Base-by-base conservation (phyloP, 2,329 filamentous ascomycete genomes). In the Magnaporthales sp. region DNA sequence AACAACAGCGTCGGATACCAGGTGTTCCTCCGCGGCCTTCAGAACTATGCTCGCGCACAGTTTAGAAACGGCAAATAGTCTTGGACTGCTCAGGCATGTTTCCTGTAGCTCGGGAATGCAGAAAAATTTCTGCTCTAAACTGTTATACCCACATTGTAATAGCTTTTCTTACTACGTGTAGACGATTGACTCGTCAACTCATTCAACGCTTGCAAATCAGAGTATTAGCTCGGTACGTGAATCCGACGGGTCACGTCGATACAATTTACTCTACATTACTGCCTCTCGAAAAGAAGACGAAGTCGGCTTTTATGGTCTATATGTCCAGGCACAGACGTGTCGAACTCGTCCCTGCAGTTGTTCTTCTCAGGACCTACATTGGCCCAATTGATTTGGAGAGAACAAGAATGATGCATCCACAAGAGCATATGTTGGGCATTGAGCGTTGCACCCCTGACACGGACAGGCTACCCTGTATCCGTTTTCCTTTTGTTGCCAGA, bases 1-100 rank as follows among this genome's bases (percentile, higher is more conserved):
- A 92, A 92, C 76, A 85, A 90, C 69, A 88, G 88, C 1, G 93
- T 99, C 22, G 93, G 93, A 61, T 99, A 99, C 77, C 93, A 97
- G 75, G 90, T 96, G 31, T 99, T 98, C 77, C 81, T 98, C 70
- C 85, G 89, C 69, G 94, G 90, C 0, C 79, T 99, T 71, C 90
- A 91, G 76, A 92, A 90, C 73, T 99, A 87, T 78, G 90, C 92
- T 10, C 89, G 88, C 70, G 94, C 93, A 3, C 91, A 97, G 77
- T 96, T 98, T 85, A 87, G 93, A 67, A 87, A 93, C 72, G 93
- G 93, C 60, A 86, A 83, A 74, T 89, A 81, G 63, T 31, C 30
- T 32, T 26, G 9, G 30, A 26, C 32, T 19, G 26, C 62, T 32
- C 13, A 10, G 31, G 38, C 6, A 51, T 51, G 19, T 38, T 26